phyloP scores from a whole-genome alignment of 805 yeast species.

The Hemisphaericaspora nanyangensis region DNA sequence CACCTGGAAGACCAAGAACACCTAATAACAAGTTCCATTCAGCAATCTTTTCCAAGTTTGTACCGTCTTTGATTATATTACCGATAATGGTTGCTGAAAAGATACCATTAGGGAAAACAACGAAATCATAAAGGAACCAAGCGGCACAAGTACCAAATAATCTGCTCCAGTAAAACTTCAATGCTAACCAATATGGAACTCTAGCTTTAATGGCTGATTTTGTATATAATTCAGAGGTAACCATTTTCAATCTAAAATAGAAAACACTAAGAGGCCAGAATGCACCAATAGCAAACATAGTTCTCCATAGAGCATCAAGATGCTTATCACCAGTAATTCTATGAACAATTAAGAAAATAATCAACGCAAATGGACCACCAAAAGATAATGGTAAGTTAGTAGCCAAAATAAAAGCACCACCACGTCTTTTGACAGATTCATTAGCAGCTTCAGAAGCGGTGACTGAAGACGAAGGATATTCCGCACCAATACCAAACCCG shows the following conservation, averaged over 20 bases:
- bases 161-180: slow-evolving; percentile 66
- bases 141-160: slow-evolving; percentile 67
- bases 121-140: slow-evolving; percentile 81
- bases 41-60: slow-evolving; percentile 52
- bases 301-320: slow-evolving; percentile 60
- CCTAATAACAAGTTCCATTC: slow-evolving; percentile 73
- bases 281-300: slow-evolving; percentile 60
- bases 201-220: slow-evolving; percentile 56
- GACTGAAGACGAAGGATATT: slow-evolving; percentile 66
- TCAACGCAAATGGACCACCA: slow-evolving; percentile 76
- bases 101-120: slow-evolving; percentile 75
- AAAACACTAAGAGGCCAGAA: slow-evolving; percentile 71
- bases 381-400: slow-evolving; percentile 71
- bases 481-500: slow-evolving; percentile 80
- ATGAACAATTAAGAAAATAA: slow-evolving; percentile 64
- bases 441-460: slow-evolving; percentile 73
- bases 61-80: slow-evolving; percentile 35
- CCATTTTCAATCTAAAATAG: slow-evolving; percentile 68
- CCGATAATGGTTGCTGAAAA: slow-evolving; percentile 59
- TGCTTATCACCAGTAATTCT: slow-evolving; percentile 49
- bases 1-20: slow-evolving; percentile 69
- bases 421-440: slow-evolving; percentile 60
- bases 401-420: slow-evolving; percentile 60
- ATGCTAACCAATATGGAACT: slow-evolving; percentile 52
- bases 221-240: slow-evolving; percentile 59